These are phyloP conservation scores for Skeletonema potamos DNA, from an alignment of 108 stramenopile genomes.

Conservation along the genomic window DNA sequence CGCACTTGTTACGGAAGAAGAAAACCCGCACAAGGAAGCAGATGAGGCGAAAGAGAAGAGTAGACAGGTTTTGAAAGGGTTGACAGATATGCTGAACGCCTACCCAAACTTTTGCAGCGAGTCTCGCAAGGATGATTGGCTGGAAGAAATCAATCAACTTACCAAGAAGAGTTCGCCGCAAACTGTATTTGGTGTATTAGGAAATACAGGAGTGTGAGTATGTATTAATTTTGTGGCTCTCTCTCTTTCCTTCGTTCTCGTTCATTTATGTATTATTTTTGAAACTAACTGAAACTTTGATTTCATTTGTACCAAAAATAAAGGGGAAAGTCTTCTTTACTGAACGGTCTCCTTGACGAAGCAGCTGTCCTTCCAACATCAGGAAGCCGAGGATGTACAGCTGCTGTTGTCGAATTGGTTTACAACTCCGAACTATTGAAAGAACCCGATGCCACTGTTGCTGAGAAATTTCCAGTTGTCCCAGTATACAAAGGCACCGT, in stretches of 20 bases:
- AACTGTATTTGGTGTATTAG: conserved; percentile 28
- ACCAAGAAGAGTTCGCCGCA: not conserved
- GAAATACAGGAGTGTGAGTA: conserved; percentile 37
- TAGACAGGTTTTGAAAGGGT: conserved; percentile 9
- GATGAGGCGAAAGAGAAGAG: conserved; percentile 35
- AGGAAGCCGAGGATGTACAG: conserved; percentile 52
- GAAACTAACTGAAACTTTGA: not conserved
- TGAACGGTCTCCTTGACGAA: conserved; percentile 56
- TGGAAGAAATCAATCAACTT: conserved; percentile 16
- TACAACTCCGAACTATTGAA: conserved; percentile 30
- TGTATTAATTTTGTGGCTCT: not conserved
- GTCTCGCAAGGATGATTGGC: conserved; percentile 17
- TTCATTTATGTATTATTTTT: too few species aligned
- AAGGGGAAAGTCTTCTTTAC: conserved; percentile 26
- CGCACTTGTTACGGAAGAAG: not conserved
- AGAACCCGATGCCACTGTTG: not conserved
- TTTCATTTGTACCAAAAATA: not conserved
- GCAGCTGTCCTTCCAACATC: conserved; percentile 52
- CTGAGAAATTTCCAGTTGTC: conserved; percentile 3
- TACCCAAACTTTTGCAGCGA: conserved; percentile 29
- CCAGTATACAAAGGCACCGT: conserved; percentile 46
- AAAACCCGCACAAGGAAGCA: conserved; percentile 23
- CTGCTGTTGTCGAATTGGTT: conserved; percentile 47
- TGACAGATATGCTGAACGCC: conserved; percentile 16
- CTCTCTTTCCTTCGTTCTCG: not conserved